Evolutionary conservation across 208 protist species (phyloP), one percentile per base, ranked within the genome.

Genomic region (Strigomonas galati): DNA sequence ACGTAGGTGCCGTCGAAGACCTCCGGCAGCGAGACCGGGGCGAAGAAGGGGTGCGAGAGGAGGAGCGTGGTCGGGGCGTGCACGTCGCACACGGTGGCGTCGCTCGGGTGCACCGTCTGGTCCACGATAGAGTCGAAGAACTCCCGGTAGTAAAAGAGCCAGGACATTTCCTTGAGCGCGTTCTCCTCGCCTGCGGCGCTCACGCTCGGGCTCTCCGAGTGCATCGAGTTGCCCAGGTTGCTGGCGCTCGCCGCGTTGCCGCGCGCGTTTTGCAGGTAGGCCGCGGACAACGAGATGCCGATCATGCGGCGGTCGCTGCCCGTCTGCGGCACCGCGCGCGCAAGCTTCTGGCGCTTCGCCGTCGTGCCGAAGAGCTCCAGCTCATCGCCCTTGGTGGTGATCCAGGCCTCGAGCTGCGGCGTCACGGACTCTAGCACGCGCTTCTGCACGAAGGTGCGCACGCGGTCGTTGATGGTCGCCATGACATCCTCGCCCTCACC

Each of bases 41-140:
- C 32, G 57, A 94, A 84, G 66, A 94, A 92, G 15, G 89, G 85
- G 58, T 94, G 84, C 0, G 78, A 80, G 6, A 87, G 37, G 24
- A 92, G 68, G 28, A 69, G 62, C 46, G 79, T 51, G 19, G 77
- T 48, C 1, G 81, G 70, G 19, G 57, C 64, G 64, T 86, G 80
- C 7, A 91, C 65, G 21, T 64, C 63, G 71, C 84, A 87, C 23
- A 43, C 32, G 10, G 58, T 57, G 14, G 40, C 54, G n/a, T 19
- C 32, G 21, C 64, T n/a, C 32, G 35, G n/a, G 48, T 60, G 56
- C 62, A 84, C 77, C 32, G 81, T 78, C 17, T 76, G 65, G 57
- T 88, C 79, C 24, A 92, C 52, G 30, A 92, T 61, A 3, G 79
- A 72, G 61, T 92, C 78, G 59, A 87, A 84, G 40, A 89, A 78